Conservation (phyloP, 2,329 filamentous ascomycete genomes). For the Fusarium sp. region DNA sequence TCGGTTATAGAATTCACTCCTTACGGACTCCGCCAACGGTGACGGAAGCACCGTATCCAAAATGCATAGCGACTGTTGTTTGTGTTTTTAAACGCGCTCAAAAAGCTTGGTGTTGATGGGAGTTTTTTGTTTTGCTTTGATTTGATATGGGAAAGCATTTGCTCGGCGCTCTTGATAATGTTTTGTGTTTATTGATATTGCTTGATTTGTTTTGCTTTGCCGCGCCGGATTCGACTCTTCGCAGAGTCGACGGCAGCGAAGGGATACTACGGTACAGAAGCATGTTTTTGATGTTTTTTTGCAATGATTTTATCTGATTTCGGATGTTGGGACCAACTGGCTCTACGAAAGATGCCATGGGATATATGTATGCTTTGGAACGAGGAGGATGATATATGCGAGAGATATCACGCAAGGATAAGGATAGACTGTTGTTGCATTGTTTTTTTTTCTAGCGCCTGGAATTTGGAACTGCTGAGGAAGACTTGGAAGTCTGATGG, state of each 20-base stretch:
- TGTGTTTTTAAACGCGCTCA: constrained; percentile 37
- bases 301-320: constrained; percentile 8
- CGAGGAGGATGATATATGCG: constrained; percentile 9
- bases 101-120: constrained; percentile 46
- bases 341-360: constrained; percentile 4
- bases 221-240: constrained; percentile 32
- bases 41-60: constrained; percentile 56
- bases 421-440: constrained; percentile 32
- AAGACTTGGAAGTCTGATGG: constrained; percentile 27
- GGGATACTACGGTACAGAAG: constrained; percentile 38
- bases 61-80: constrained; percentile 67
- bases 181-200: constrained; percentile 25
- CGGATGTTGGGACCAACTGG: constrained; percentile 9
- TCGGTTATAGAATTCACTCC: constrained; percentile 59
- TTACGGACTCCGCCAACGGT: constrained; percentile 54
- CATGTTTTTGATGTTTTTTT: constrained; percentile 24
- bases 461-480: constrained; percentile 8
- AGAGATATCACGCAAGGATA: constrained; percentile 18
- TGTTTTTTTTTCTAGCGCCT: constrained; percentile 3
- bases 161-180: constrained; percentile 37
- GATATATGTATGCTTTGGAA: constrained; percentile 27
- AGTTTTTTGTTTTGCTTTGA: constrained; percentile 15
- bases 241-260: constrained; percentile 28
- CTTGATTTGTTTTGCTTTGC: constrained; percentile 23
- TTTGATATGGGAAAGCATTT: constrained; percentile 36